These are phyloP conservation scores for Teunomyces stri DNA, from an alignment of 805 yeast species.

Conservation along the genomic window DNA sequence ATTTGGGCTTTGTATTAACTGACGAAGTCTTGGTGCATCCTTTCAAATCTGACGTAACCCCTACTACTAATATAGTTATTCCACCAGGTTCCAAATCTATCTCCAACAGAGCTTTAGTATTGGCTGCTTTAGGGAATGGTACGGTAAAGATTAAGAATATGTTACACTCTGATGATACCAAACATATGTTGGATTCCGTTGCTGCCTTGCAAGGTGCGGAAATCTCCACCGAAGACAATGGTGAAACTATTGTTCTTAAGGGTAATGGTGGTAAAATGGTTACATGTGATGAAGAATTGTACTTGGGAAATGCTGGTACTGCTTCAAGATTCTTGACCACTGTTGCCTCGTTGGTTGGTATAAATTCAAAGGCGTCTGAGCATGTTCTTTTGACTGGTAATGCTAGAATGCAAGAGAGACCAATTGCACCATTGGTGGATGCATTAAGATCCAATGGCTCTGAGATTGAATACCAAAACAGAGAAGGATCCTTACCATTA, in stretches of 20 bases:
- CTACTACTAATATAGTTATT: conserved; percentile 46
- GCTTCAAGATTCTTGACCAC: conserved; percentile 94
- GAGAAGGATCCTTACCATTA: conserved; percentile 82
- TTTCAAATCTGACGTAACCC: conserved; percentile 36
- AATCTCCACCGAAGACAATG: conserved; percentile 80
- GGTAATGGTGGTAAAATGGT: conserved; percentile 80
- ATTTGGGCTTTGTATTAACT: conserved; percentile 75
- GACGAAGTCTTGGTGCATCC: conserved; percentile 73
- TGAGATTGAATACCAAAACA: conserved; percentile 64
- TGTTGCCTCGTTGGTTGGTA: conserved; percentile 77
- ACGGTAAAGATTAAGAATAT: conserved; percentile 79
- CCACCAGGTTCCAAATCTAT: conserved; percentile 99
- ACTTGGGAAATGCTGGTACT: conserved; percentile 96
- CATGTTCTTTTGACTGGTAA: conserved; percentile 82
- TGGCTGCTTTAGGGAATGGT: conserved; percentile 91
- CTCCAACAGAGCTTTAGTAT: conserved; percentile 87
- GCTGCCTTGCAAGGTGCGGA: conserved; percentile 75
- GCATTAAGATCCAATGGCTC: conserved; percentile 84
- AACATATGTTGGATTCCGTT: conserved; percentile 89
- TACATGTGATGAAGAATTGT: conserved; percentile 66
- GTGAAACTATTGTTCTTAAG: conserved; percentile 80
- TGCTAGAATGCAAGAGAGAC: conserved; percentile 95
- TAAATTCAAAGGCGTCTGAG: conserved; percentile 32
- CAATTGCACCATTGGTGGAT: conserved; percentile 93
- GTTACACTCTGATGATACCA: conserved; percentile 94